These are phyloP conservation scores for Tetrapisispora pingtungensis DNA, from an alignment of 805 yeast species.

Conservation along the genomic window DNA sequence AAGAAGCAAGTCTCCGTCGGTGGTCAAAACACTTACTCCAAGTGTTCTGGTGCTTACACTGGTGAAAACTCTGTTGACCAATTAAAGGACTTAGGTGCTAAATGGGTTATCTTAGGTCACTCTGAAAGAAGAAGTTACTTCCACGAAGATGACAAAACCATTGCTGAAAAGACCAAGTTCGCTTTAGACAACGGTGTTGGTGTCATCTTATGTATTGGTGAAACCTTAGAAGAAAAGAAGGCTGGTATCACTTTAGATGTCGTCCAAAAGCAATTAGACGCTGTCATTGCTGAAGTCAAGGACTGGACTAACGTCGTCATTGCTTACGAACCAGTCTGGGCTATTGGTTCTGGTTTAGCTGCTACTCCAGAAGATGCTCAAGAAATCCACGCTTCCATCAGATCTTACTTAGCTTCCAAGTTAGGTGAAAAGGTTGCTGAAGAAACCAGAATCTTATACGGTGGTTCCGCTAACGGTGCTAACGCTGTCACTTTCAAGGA, in stretches of 20 bases:
- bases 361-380: constrained; percentile 98
- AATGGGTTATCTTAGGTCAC: constrained; percentile 95
- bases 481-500: constrained; percentile 85
- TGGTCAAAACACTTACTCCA: constrained; percentile 85
- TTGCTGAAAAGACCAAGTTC: constrained; percentile 90
- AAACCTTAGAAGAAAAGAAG: constrained; percentile 91
- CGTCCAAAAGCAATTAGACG: constrained; percentile 79
- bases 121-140: constrained; percentile 95
- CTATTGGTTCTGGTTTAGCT: constrained; percentile 98
- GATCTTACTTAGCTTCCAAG: constrained; percentile 68
- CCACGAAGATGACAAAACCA: constrained; percentile 80
- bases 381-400: constrained; percentile 81
- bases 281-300: constrained; percentile 66
- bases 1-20: constrained; percentile 68
- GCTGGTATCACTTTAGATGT: constrained; percentile 78
- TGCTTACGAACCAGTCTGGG: constrained; percentile 99
- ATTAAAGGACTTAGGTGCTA: constrained; percentile 83
- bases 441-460: constrained; percentile 83
- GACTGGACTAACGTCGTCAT: constrained; percentile 91
- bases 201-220: constrained; percentile 96
- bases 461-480: constrained; percentile 96
- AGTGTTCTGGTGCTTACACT: constrained; percentile 93
- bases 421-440: constrained; percentile 74
- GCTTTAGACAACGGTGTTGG: constrained; percentile 83
- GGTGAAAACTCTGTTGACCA: constrained; percentile 90